Evolutionary conservation across 306 rosid species (phyloP).

Genomic region (Pterocarpus santalinus): DNA sequence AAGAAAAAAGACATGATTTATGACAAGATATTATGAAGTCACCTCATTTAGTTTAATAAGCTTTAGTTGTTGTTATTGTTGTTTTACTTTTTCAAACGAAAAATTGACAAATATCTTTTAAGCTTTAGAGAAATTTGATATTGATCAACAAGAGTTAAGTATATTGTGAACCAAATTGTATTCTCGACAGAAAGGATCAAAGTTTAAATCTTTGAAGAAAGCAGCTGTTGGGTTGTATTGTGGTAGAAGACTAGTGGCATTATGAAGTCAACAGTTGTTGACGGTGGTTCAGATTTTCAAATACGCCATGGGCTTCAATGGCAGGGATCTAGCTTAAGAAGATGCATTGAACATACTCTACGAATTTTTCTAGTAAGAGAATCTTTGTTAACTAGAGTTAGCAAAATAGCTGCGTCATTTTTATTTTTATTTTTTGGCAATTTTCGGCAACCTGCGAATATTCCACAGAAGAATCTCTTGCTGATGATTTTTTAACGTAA

Average conservation of each 20-base stretch:
- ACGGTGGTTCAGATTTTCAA: background rate
- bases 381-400: conserved; percentile 14
- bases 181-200: too few relatives aligned
- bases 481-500: background rate
- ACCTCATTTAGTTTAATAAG: too few relatives aligned
- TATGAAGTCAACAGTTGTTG: background rate
- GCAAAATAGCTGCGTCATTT: background rate
- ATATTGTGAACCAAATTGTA: too few relatives aligned
- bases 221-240: too few relatives aligned
- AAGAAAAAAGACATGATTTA: too few relatives aligned
- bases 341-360: background rate
- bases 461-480: background rate
- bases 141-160: too few relatives aligned
- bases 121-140: too few relatives aligned
- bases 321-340: background rate
- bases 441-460: background rate
- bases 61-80: too few relatives aligned
- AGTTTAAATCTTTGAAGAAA: background rate
- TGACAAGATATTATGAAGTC: too few relatives aligned
- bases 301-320: background rate
- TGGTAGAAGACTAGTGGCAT: background rate
- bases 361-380: background rate
- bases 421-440: background rate
- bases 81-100: too few relatives aligned
- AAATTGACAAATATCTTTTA: too few relatives aligned